These are phyloP conservation scores for Kluyveromyces siamensis DNA, from an alignment of 805 yeast genomes.

Conservation along the genomic window DNA sequence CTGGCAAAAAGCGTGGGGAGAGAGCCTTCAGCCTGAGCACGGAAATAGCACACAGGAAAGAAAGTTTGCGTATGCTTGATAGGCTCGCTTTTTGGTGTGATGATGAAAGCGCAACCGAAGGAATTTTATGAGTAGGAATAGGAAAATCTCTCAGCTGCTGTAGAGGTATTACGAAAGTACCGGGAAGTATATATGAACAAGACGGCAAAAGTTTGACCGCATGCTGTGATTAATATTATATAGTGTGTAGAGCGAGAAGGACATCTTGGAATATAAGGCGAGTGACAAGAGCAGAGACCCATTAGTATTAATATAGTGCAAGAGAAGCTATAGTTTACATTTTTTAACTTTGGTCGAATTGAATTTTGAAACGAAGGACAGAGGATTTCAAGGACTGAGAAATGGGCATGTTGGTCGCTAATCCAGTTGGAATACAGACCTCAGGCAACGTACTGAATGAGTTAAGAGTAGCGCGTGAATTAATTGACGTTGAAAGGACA, in stretches of 20 bases:
- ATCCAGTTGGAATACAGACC: background rate
- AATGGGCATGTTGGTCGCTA: background rate
- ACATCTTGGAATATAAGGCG: too few relatives aligned
- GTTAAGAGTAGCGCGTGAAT: background rate
- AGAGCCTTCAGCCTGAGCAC: background rate
- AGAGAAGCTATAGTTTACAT: background rate
- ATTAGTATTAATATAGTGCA: background rate
- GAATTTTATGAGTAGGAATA: background rate
- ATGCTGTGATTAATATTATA: too few relatives aligned
- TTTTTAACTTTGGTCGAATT: background rate
- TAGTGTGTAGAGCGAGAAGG: too few relatives aligned
- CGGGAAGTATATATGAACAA: background rate
- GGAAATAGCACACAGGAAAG: background rate
- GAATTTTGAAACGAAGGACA: background rate
- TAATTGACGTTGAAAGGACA: slow-evolving; percentile 4
- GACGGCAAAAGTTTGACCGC: too few relatives aligned
- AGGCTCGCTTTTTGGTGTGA: background rate
- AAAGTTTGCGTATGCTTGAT: background rate
- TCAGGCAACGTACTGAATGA: background rate
- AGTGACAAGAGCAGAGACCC: too few relatives aligned
- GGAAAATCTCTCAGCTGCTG: background rate
- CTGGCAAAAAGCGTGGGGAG: background rate
- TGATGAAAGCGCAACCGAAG: background rate
- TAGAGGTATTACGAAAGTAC: background rate
- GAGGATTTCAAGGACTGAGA: background rate